These are phyloP conservation scores for Pulveroboletus sp. DNA, from an alignment of 768 basidiomycete genomes.

Conservation along the genomic window DNA sequence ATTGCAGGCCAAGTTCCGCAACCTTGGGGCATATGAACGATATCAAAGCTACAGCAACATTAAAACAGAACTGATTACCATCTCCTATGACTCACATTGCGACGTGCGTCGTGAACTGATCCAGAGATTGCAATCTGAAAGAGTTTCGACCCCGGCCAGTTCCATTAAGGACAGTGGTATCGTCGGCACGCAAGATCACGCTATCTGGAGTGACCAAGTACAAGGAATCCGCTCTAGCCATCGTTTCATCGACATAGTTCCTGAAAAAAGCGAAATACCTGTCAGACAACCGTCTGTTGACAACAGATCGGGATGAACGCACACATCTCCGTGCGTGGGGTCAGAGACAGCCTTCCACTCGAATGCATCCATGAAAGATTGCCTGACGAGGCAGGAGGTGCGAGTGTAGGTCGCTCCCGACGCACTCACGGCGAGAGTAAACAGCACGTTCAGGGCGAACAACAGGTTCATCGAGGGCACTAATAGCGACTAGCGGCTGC, in stretches of 20 bases:
- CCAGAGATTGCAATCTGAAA: conserved; percentile 28
- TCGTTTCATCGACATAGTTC: conserved; percentile 41
- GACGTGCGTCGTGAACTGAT: conserved; percentile 30
- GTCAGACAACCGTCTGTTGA: neutral
- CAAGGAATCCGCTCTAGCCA: conserved; percentile 50
- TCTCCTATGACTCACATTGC: conserved; percentile 17
- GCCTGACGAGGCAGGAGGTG: conserved; percentile 42
- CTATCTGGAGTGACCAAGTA: conserved; percentile 44
- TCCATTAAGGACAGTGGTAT: conserved; percentile 24
- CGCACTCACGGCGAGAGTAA: neutral
- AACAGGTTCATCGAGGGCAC: neutral
- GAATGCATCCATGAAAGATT: conserved; percentile 41
- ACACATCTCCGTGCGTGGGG: conserved; percentile 29
- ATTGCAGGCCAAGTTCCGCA: conserved; percentile 34
- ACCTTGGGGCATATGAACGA: conserved; percentile 31
- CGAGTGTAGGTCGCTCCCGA: conserved; percentile 14
- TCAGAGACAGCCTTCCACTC: conserved; percentile 21
- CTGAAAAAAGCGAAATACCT: conserved; percentile 14
- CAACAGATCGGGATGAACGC: neutral
- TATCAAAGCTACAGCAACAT: conserved; percentile 23
- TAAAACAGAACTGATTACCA: neutral
- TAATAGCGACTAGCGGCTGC: neutral
- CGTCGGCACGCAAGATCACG: conserved; percentile 30
- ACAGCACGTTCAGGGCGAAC: neutral
- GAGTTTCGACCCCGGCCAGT: conserved; percentile 29